These are phyloP conservation scores for Castanospermum australe DNA, from an alignment of 306 rosid genomes.

Conservation along the genomic window DNA sequence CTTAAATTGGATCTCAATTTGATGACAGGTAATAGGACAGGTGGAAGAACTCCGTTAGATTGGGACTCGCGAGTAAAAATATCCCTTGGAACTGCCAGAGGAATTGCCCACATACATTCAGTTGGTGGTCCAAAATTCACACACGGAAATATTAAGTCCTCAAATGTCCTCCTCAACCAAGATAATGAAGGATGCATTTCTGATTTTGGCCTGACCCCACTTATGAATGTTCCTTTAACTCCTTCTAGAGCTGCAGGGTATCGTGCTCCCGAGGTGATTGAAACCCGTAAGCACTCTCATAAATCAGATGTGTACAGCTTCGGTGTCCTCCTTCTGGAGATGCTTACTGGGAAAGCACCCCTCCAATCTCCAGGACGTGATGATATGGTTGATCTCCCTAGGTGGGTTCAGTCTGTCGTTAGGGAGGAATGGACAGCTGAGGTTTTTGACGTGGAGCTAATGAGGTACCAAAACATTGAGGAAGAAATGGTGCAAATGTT, in stretches of 20 bases:
- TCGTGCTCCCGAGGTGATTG: conserved; percentile 93
- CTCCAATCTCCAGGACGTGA: conserved; percentile 85
- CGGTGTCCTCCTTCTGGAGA: conserved; percentile 86
- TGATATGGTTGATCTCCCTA: conserved; percentile 94
- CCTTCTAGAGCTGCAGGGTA: conserved; percentile 87
- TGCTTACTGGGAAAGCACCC: conserved; percentile 95
- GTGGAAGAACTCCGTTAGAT: conserved; percentile 70
- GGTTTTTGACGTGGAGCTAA: conserved; percentile 90
- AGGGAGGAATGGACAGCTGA: conserved; percentile 99
- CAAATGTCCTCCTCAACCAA: conserved; percentile 84
- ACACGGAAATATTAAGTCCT: conserved; percentile 86
- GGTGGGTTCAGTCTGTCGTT: conserved; percentile 97
- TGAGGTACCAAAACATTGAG: conserved; percentile 89
- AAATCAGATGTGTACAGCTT: conserved; percentile 95
- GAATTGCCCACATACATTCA: conserved; percentile 80
- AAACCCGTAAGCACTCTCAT: conserved; percentile 84
- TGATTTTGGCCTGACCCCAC: conserved; percentile 84
- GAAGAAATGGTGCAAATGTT: conserved; percentile 99
- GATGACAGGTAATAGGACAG: conserved; percentile 64
- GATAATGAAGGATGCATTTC: conserved; percentile 77
- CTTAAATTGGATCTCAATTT: conserved; percentile 20
- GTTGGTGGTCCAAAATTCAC: conserved; percentile 81
- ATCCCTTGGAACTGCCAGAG: conserved; percentile 78
- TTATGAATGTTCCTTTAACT: conserved; percentile 74
- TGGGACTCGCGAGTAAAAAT: conserved; percentile 84